phyloP scores from a whole-genome alignment of 768 basidiomycete genomes.

The Collybia sordida region DNA sequence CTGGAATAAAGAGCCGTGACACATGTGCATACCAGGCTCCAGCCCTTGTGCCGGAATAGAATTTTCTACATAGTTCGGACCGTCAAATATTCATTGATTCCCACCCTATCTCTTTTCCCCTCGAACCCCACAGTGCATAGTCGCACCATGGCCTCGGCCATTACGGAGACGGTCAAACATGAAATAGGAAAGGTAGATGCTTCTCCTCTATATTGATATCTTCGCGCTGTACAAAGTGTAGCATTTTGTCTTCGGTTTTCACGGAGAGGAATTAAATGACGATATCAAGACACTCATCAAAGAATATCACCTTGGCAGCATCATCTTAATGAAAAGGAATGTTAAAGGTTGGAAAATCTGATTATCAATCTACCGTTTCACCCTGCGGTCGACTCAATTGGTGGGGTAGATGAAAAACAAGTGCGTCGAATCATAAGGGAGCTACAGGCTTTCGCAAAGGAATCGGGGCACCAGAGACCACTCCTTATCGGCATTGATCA shows the following conservation, averaged over 20 bases:
- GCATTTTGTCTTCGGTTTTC: constrained; percentile 76
- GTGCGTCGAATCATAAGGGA: constrained; percentile 44
- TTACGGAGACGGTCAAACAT: constrained; percentile 38
- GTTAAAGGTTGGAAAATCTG: constrained; percentile 42
- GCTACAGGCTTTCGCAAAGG: constrained; percentile 55
- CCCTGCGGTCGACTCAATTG: neutral
- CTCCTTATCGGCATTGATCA: constrained; percentile 73
- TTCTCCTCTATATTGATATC: neutral
- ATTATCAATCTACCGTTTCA: neutral
- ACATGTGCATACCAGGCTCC: no score
- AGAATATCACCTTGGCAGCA: constrained; percentile 64
- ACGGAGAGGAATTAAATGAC: constrained; percentile 50
- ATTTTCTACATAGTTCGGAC: no score
- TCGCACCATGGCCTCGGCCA: constrained; percentile 3
- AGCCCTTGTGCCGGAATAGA: no score
- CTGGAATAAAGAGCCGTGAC: no score
- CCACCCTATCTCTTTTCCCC: neutral
- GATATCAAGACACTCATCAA: constrained; percentile 56
- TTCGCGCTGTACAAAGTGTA: constrained; percentile 18
- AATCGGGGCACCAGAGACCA: constrained; percentile 53
- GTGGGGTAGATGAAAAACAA: constrained; percentile 47
- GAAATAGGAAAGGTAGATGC: constrained; percentile 46
- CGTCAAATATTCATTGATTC: no score
- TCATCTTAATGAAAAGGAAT: constrained; percentile 73
- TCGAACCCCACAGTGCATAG: neutral